phyloP scores from a whole-genome alignment of 164 flowering plant genomes.

The Stephania japonica region DNA sequence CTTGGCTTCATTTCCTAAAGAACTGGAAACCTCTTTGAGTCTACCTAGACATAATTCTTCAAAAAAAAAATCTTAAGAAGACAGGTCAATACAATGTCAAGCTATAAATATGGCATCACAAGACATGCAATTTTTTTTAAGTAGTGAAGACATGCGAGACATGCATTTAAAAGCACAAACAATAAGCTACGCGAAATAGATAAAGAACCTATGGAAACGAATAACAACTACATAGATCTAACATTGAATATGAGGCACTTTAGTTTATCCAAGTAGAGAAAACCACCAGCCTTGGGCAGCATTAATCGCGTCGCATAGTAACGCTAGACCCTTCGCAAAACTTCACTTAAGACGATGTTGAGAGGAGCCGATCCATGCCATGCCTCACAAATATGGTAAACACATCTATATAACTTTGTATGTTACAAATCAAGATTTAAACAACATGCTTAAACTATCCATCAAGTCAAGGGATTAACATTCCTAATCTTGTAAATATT shows the following conservation, averaged over 20 bases:
- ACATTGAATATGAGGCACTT: no score
- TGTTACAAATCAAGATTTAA: neutral
- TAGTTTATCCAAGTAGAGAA: neutral
- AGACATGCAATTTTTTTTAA: neutral
- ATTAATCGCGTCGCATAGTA: neutral
- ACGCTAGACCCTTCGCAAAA: neutral
- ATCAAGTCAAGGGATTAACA: slow-evolving; percentile 15
- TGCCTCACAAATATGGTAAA: slow-evolving; percentile 1
- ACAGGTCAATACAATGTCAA: neutral
- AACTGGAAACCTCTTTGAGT: neutral
- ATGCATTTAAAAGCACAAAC: neutral
- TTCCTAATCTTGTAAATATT: slow-evolving; percentile 20
- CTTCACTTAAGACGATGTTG: neutral
- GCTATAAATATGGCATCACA: neutral
- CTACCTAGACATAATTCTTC: neutral
- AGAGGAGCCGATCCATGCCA: slow-evolving; percentile 5
- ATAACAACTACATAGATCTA: neutral
- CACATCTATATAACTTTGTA: neutral
- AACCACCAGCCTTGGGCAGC: neutral
- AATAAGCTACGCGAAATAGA: neutral
- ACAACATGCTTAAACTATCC: slow-evolving; percentile 13
- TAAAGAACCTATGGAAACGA: neutral
- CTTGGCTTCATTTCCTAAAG: neutral
- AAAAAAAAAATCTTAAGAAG: neutral
- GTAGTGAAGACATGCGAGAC: no score